Base-by-base conservation (phyloP, 1,139 yeast genomes). In the Nakaseomyces bracarensis region DNA sequence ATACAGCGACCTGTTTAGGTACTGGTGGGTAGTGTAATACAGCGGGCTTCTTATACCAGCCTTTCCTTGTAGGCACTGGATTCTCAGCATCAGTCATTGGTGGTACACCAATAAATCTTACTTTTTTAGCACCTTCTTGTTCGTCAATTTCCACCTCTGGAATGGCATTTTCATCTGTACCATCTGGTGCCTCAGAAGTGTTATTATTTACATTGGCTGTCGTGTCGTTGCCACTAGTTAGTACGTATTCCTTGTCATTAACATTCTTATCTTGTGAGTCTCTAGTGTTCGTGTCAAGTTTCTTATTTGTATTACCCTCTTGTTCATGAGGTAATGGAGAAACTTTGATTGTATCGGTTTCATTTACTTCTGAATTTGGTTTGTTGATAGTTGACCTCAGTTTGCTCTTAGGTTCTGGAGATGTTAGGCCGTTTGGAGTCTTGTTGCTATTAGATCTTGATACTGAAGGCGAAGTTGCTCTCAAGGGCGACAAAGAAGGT, bases 31-130 rank as follows among this genome's bases (percentile, higher is more conserved):
- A 60, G 40, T 58, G 61, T n/a, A 61, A 41, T 3, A 58, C 57
- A 3, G 62, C 58, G 0, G 66, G 66, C 31, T 61, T 61, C 37
- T 58, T 59, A 42, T 60, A 60, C 65, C 65, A 61, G 1, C 65
- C 65, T 37, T 53, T 51, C 36, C 53, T 59, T 26, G 56, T 60
- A 2, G 65, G 65, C 28, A 43, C 48, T 1, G 57, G 55, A 14
- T 59, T 51, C 41, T 61, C 65, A 4, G 51, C 51, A 6, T 49
- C 50, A 0, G 52, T 46, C 53, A 59, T 53, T 4, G 66, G 64
- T 3, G 65, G 63, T 1, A 61, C 66, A 10, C 65, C 65, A 4
- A 47, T 43, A 43, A 61, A 61, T 20, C 65, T 51, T 2, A 61
- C 66, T 38, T 54, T 61, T 18, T 19, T 15, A 10, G 22, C 7